A percentile compares a stretch with the other conserved stretches of the same genome.
phyloP scores from a whole-genome alignment of 805 yeast species.

The Deakozyma indianensis region DNA sequence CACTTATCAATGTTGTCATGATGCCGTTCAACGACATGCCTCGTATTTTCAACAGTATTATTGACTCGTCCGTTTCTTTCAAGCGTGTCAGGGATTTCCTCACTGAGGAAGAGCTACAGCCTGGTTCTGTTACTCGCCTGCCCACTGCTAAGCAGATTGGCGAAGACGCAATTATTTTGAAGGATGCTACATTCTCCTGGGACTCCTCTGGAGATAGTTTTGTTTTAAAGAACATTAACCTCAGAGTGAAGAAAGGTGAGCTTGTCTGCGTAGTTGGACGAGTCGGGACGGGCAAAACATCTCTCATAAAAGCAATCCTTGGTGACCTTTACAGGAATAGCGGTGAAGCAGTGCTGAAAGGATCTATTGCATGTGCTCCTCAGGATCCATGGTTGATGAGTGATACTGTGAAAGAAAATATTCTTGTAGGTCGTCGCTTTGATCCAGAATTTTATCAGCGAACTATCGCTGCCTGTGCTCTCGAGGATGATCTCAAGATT shows the following conservation, averaged over 20 bases:
- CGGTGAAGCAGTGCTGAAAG: slow-evolving; percentile 55
- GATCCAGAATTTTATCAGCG: slow-evolving; percentile 64
- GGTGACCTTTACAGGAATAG: slow-evolving; percentile 62
- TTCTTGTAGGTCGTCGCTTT: slow-evolving; percentile 67
- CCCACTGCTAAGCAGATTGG: slow-evolving; percentile 45
- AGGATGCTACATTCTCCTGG: slow-evolving; percentile 27
- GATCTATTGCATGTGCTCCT: slow-evolving; percentile 66
- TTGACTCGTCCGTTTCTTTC: slow-evolving; percentile 57
- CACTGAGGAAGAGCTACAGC: slow-evolving; percentile 57
- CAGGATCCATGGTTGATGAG: slow-evolving; percentile 93
- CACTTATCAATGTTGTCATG: slow-evolving; percentile 53
- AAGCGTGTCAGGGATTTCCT: slow-evolving; percentile 58
- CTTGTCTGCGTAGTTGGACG: slow-evolving; percentile 76
- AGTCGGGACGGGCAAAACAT: slow-evolving; percentile 85
- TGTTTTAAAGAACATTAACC: slow-evolving; percentile 51
- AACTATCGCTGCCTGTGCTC: slow-evolving; percentile 74
- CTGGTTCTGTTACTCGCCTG: slow-evolving; percentile 43
- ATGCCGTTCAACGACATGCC: slow-evolving; percentile 89
- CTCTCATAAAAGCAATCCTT: slow-evolving; percentile 60
- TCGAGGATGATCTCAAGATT: slow-evolving; percentile 54
- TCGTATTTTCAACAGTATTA: slow-evolving; percentile 63
- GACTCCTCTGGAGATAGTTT: slow-evolving; percentile 27
- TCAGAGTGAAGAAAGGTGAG: slow-evolving; percentile 58
- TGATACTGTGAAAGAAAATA: slow-evolving; percentile 74
- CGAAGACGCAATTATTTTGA: slow-evolving; percentile 33